Evolutionary conservation across 768 basidiomycete genomes (phyloP).

Genomic region (Lentinula sp.): DNA sequence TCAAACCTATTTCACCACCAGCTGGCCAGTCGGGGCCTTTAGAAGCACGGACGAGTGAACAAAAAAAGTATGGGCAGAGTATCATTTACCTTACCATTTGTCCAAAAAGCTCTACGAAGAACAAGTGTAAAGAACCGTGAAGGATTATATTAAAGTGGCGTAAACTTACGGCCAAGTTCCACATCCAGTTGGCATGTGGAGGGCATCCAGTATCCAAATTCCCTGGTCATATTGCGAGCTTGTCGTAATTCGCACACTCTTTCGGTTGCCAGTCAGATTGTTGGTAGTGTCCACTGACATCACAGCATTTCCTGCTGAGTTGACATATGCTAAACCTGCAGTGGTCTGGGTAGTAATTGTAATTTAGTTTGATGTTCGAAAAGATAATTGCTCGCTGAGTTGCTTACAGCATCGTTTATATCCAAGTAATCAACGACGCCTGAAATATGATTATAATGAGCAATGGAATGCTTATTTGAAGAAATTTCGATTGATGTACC

Average conservation of each 20-base stretch:
- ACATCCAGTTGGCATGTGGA: constrained; percentile 72
- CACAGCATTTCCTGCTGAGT: constrained; percentile 66
- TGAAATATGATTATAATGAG: not conserved
- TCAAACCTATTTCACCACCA: constrained; percentile 53
- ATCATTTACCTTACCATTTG: constrained; percentile 17
- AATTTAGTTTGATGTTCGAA: not conserved
- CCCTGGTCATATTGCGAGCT: constrained; percentile 54
- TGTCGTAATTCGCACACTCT: constrained; percentile 75
- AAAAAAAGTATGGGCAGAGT: not conserved
- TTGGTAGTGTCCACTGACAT: constrained; percentile 89
- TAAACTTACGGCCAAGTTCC: constrained; percentile 43
- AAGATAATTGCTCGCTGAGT: not conserved
- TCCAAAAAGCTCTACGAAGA: constrained; percentile 23
- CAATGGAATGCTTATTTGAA: not conserved
- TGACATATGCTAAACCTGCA: constrained; percentile 53
- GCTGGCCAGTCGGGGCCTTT: constrained; percentile 57
- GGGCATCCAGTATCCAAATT: constrained; percentile 75
- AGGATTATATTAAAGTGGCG: not conserved
- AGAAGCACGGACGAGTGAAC: not conserved
- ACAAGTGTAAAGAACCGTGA: no score
- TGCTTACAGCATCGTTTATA: constrained; percentile 50
- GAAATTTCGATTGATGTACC: constrained; percentile 25
- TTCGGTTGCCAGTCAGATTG: constrained; percentile 58
- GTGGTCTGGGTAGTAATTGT: constrained; percentile 5
- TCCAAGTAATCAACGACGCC: constrained; percentile 59